Base-by-base conservation (phyloP, 2,329 filamentous ascomycete species). In the Fusarium pseudonygamai region DNA sequence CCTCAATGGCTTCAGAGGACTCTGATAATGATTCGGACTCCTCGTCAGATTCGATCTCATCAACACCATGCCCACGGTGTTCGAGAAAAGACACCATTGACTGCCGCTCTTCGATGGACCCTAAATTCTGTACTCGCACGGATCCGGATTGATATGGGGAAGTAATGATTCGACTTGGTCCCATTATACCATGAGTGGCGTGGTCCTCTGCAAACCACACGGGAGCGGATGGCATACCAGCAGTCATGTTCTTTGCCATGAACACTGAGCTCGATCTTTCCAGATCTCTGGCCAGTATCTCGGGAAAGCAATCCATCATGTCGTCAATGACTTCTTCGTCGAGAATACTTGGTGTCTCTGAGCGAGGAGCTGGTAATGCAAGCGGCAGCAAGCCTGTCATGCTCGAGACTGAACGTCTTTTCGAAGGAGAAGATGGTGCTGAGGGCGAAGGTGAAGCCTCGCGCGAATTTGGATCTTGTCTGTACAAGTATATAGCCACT, bases 201-300 rank as follows among this genome's bases (percentile, higher is more conserved):
- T 71, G 67, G 39, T 71, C 71, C 58, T 80, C 79, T 11, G 79
- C 77, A 22, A 76, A 77, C 10, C 81, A 81, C 22, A 86, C 76
- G 7, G 79, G 77, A 40, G 78, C 79, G 16, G 80, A 78, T 2
- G 88, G 88, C 14, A 82, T 75, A 14, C 88, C 88, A 28, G 87
- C 84, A 11, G 87, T 88, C 84, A 89, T 85, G 64, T 85, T 85
- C 75, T 82, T 87, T 20, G 86, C 83, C 32, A 80, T 80, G 63
- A 89, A 90, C 32, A 88, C 77, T 15, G 82, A 79, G 57, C 81
- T 81, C 24, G 86, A 88, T 28, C 82, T 75, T 75, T 88, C 85
- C 50, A 90, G 80, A 70, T 90, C 87, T 66, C 82, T 84, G 12
- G 84, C 88, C n/a, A 90, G 81, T 43, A 89, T 74, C 78, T 90